Base-by-base conservation (phyloP, 2,329 filamentous ascomycete species). In the Aplosporella prunicola region DNA sequence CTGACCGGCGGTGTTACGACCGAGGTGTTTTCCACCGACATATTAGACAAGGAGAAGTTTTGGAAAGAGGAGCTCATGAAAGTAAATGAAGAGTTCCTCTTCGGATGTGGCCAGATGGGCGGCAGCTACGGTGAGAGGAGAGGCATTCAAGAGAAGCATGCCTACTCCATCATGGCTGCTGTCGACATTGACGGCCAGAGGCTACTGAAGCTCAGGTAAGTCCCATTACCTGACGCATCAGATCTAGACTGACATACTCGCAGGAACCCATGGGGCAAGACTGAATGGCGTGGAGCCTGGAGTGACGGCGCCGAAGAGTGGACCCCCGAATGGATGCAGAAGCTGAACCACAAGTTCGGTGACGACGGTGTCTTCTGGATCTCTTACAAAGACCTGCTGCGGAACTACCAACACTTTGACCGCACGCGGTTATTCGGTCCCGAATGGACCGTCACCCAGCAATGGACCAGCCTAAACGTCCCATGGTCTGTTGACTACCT, bases 281-380 rank as follows among this genome's bases (percentile, higher is more conserved):
- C 74, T 15, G 84, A 88, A 57, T 89, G 84, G 82, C 81, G 74
- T 26, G 84, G 85, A 0, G 68, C 82, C 1, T 91, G 83, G 82
- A 76, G 73, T 17, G 85, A 91, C 50, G 85, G 85, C 1, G 85
- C 80, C 10, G 80, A 82, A 48, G 78, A 89, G 57, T 93, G 85
- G 85, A 89, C 80, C 1, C 68, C 81, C 0, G 79, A 87, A 46
- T 85, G 80, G 73, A 74, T 89, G 57, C 60, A 76, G 36, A 76
- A 80, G 46, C 67, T 89, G 1, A 66, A 70, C 26, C 81, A 88
- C 51, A 74, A 70, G 14, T 88, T 88, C 48, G 81, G 80, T 20
- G 79, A 85, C 46, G 82, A 88, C 48, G 82, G 82, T 5, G 43
- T 76, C 20, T 76, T 78, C 53, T 78, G 72, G 39, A 41, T 41